Evolutionary conservation across 2,329 filamentous ascomycete genomes (phyloP).

Genomic region (Penicillium hordei): DNA sequence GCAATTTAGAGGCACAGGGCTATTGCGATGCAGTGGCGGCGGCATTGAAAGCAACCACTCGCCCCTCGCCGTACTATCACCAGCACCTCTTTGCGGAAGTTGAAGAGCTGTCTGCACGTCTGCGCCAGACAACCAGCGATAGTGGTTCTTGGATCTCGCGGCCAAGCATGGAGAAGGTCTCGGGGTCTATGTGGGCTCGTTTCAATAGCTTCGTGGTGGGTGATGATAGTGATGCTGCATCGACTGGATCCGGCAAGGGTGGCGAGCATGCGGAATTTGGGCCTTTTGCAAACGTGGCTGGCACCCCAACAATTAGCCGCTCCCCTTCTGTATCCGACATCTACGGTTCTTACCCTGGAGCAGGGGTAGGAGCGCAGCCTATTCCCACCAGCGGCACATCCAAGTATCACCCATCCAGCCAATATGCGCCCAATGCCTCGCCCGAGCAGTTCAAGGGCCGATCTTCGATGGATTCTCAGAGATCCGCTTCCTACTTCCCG

Average conservation of each 20-base stretch:
- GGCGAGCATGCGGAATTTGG: conserved; percentile 60
- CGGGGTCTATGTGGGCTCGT: conserved; percentile 82
- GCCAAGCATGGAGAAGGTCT: conserved; percentile 93
- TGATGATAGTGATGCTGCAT: conserved; percentile 71
- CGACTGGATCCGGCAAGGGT: conserved; percentile 57
- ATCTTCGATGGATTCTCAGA: conserved; percentile 51
- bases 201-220: conserved; percentile 97
- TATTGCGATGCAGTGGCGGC: conserved; percentile 84
- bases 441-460: conserved; percentile 52
- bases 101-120: conserved; percentile 77
- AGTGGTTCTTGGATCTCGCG: conserved; percentile 87
- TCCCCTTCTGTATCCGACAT: conserved; percentile 73
- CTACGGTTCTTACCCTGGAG: conserved; percentile 60
- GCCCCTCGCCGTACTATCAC: conserved; percentile 84
- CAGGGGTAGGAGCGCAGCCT: conserved; percentile 34
- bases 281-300: conserved; percentile 78
- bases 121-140: conserved; percentile 83
- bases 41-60: conserved; percentile 76
- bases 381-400: conserved; percentile 38
- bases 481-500: conserved; percentile 40
- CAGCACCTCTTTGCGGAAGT: conserved; percentile 69
- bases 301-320: conserved; percentile 72
- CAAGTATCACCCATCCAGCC: conserved; percentile 45
- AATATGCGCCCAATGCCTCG: conserved; percentile 52
- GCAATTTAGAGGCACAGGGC: conserved; percentile 76